Percentiles rank a stretch among this genome's conserved stretches.
Evolutionary conservation across 106 monocot genomes (phyloP).

Genomic region (Gastrodia elata): DNA sequence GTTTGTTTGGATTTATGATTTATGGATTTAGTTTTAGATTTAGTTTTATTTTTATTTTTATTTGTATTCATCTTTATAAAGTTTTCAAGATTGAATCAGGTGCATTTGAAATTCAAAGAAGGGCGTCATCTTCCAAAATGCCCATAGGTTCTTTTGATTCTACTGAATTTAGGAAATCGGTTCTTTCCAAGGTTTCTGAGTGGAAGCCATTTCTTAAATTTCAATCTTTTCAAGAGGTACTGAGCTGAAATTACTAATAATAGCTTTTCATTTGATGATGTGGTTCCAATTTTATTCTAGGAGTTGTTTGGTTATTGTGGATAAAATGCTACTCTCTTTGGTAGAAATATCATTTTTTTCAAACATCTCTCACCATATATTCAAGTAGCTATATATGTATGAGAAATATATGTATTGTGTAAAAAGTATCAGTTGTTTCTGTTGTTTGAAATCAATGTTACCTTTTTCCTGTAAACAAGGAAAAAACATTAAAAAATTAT

Average conservation of each 20-base stretch:
- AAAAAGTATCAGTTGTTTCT: neutral
- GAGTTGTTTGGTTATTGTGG: no score
- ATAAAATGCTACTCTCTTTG: no score
- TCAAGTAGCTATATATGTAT: no score
- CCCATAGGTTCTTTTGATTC: neutral
- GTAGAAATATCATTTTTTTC: no score
- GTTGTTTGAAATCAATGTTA: neutral
- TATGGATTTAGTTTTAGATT: neutral
- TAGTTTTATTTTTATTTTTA: neutral
- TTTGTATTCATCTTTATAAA: neutral
- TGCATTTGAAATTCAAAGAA: neutral
- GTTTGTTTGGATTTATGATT: neutral
- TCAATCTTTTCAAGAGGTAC: neutral
- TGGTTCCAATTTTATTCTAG: neutral
- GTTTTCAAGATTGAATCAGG: neutral
- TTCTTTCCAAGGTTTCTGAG: slow-evolving; percentile 4
- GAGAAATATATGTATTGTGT: neutral
- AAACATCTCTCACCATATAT: no score
- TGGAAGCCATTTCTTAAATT: neutral
- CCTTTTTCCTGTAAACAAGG: neutral
- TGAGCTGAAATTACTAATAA: neutral
- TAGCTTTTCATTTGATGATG: neutral
- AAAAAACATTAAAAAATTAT: neutral
- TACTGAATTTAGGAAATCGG: neutral
- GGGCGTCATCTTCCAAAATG: neutral